These are phyloP conservation scores for Cordyceps pruinosa DNA, from an alignment of 2,329 filamentous ascomycete species.

Conservation along the genomic window DNA sequence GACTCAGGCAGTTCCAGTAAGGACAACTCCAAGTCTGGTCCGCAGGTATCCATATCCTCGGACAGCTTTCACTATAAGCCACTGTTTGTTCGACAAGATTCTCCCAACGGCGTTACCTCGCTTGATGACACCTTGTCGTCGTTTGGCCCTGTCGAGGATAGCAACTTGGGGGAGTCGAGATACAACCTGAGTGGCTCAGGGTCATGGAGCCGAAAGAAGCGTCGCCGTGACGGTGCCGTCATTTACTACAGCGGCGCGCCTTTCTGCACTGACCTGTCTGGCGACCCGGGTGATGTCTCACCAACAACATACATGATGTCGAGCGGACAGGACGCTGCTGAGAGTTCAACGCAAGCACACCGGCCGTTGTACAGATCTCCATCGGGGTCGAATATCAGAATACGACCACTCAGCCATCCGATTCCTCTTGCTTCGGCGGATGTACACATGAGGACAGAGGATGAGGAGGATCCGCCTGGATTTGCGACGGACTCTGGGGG, in stretches of 20 bases:
- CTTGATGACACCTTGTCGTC: slow-evolving; percentile 45
- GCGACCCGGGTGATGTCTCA: slow-evolving; percentile 48
- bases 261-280: slow-evolving; percentile 75
- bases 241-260: slow-evolving; percentile 76
- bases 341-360: slow-evolving; percentile 14
- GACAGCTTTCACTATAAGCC: slow-evolving; percentile 58
- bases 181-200: slow-evolving; percentile 43
- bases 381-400: slow-evolving; percentile 45
- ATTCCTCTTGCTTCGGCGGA: slow-evolving; percentile 19
- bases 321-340: slow-evolving; percentile 30
- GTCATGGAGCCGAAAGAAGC: slow-evolving; percentile 43
- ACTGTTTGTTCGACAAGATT: slow-evolving; percentile 47
- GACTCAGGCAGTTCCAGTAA: slow-evolving; percentile 31
- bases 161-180: slow-evolving; percentile 40
- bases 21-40: slow-evolving; percentile 34
- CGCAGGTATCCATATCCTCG: slow-evolving; percentile 31
- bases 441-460: slow-evolving; percentile 23
- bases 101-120: slow-evolving; percentile 40
- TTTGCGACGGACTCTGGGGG: slow-evolving; percentile 29
- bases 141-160: slow-evolving; percentile 39
- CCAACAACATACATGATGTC: slow-evolving; percentile 43
- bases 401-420: slow-evolving; percentile 39
- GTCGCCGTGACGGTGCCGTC: slow-evolving; percentile 62
- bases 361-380: slow-evolving; percentile 31
- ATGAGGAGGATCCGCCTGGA: slow-evolving; percentile 21